Conservation (phyloP, 805 yeast genomes). For the Ogataea ganodermae region DNA sequence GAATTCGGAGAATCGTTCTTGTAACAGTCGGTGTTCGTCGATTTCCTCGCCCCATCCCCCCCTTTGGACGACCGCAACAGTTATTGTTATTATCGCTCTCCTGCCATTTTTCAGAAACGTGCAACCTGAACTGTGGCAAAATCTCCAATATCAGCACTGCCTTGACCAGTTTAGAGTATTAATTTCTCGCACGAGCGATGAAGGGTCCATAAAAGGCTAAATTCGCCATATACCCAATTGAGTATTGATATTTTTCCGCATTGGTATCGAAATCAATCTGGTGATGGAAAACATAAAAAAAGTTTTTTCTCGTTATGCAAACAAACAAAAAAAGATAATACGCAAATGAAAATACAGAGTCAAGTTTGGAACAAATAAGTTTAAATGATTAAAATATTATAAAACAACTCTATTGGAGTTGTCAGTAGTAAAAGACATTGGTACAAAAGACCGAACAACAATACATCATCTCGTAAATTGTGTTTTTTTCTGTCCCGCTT, state of each 20-base stretch:
- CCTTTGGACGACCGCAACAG: not conserved
- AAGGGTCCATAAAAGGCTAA: not conserved
- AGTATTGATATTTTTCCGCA: not conserved
- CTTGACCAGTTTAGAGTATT: not conserved
- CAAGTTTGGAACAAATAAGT: too few relatives aligned
- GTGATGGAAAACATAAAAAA: not conserved
- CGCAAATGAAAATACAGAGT: not conserved
- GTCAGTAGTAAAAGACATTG: not conserved
- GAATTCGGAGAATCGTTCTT: too few relatives aligned
- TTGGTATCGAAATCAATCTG: not conserved
- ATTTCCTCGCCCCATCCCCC: too few relatives aligned
- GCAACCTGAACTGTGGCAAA: not conserved
- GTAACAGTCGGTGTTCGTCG: too few relatives aligned
- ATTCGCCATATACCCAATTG: not conserved
- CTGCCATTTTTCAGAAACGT: not conserved
- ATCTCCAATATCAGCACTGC: not conserved
- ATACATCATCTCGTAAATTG: conserved; percentile 1
- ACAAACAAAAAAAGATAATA: not conserved
- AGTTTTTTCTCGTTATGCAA: not conserved
- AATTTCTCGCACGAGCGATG: not conserved
- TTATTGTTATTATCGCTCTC: not conserved
- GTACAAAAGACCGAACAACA: not conserved
- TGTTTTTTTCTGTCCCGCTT: not conserved
- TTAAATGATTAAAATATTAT: not conserved
- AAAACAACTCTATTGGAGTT: not conserved